Percentiles rank a stretch among this genome's conserved stretches.
phyloP scores from a whole-genome alignment of 306 rosid genomes.

The Luffa acutangula region DNA sequence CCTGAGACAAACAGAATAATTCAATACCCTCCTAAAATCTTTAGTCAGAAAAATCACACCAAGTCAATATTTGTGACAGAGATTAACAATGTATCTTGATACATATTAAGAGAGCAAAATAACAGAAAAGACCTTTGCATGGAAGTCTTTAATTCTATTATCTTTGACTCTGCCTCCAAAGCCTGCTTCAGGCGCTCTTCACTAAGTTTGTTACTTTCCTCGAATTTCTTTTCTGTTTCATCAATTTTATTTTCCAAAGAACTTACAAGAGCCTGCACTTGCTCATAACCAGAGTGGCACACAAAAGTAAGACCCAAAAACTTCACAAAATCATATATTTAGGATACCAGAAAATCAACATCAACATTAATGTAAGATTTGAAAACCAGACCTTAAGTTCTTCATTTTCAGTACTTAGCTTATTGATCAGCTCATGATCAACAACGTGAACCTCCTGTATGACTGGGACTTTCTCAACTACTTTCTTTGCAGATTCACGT shows the following conservation, averaged over 20 bases:
- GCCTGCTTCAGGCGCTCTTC: constrained; percentile 81
- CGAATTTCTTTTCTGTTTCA: constrained; percentile 52
- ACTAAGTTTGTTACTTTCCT: constrained; percentile 40
- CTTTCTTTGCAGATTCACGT: not conserved
- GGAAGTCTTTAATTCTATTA: constrained; percentile 63
- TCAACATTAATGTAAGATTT: not conserved
- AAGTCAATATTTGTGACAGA: not conserved
- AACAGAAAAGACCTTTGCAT: constrained; percentile 59
- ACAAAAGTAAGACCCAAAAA: not conserved
- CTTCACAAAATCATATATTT: not conserved
- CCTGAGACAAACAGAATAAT: constrained; percentile 32
- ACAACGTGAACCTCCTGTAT: not conserved
- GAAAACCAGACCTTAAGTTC: constrained; percentile 43
- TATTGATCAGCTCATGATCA: constrained; percentile 21
- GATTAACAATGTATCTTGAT: constrained; percentile 4
- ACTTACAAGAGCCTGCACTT: constrained; percentile 53
- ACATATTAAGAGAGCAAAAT: constrained; percentile 11
- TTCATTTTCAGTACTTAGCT: constrained; percentile 60
- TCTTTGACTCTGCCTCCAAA: constrained; percentile 61
- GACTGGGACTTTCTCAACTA: constrained; percentile 16
- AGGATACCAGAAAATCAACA: not conserved
- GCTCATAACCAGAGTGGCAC: constrained; percentile 12
- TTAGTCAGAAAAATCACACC: not conserved
- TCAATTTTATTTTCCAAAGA: constrained; percentile 64
- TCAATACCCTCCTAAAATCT: not conserved